phyloP scores from a whole-genome alignment of 768 basidiomycete species.

The Lactarius sp. region DNA sequence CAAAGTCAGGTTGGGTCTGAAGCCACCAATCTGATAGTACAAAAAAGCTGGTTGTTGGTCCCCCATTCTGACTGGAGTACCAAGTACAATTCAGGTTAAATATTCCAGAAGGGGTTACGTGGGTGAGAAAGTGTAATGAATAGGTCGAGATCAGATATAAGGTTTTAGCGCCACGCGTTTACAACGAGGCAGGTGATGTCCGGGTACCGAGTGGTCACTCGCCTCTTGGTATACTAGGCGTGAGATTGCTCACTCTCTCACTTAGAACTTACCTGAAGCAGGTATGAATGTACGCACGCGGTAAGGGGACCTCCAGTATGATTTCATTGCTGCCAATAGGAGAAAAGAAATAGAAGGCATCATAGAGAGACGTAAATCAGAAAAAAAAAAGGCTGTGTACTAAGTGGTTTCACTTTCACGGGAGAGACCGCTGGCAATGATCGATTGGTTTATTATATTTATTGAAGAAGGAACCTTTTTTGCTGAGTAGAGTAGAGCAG shows the following conservation, averaged over 20 bases:
- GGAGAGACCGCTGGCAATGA: background rate
- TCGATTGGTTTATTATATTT: background rate
- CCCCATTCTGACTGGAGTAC: slow-evolving; percentile 1
- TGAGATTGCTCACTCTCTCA: too few species aligned
- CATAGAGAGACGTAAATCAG: too few species aligned
- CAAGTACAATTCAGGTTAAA: background rate
- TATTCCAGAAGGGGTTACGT: slow-evolving; percentile 1
- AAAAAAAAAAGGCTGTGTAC: background rate
- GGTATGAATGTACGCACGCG: too few species aligned
- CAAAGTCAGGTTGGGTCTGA: slow-evolving; percentile 18
- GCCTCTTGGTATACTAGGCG: too few species aligned
- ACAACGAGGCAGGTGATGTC: background rate
- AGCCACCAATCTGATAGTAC: slow-evolving; percentile 26
- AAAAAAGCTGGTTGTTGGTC: slow-evolving; percentile 3
- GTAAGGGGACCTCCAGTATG: too few species aligned
- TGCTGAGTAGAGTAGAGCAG: too few species aligned
- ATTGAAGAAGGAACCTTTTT: background rate
- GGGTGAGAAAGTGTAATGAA: background rate
- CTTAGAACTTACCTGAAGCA: too few species aligned
- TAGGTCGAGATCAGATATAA: background rate
- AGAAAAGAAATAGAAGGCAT: too few species aligned
- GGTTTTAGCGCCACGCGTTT: slow-evolving; percentile 4
- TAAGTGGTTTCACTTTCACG: background rate
- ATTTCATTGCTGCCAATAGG: too few species aligned
- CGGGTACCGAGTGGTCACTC: too few species aligned